Percentiles rank a stretch among this genome's conserved stretches.
Evolutionary conservation across 306 rosid genomes (phyloP).

Genomic region (Calophaca sinica): DNA sequence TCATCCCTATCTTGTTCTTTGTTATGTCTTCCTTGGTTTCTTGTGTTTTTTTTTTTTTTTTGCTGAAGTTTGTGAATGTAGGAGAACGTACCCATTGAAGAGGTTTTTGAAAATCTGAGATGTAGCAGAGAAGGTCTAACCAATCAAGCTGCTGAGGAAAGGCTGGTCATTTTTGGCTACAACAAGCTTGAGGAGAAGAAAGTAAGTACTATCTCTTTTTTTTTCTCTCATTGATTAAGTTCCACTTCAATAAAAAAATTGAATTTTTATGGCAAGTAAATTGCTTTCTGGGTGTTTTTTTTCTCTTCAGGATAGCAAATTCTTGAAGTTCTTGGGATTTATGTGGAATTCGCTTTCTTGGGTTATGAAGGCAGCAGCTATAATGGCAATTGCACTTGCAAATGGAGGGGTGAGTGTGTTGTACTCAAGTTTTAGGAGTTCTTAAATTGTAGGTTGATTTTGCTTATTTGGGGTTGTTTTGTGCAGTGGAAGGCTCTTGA

Average conservation of each 20-base stretch:
- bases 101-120: slow-evolving; percentile 92
- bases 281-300: slow-evolving; percentile 46
- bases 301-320: slow-evolving; percentile 12
- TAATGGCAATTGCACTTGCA: background rate
- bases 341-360: background rate
- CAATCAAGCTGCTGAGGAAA: slow-evolving; percentile 79
- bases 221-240: background rate
- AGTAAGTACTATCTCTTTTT: slow-evolving; percentile 40
- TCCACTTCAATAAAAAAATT: background rate
- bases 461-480: too few species aligned
- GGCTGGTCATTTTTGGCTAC: too few species aligned
- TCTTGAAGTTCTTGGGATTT: background rate
- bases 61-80: too few species aligned
- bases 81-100: slow-evolving; percentile 95
- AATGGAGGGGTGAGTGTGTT: background rate
- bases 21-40: background rate
- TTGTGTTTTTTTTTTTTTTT: background rate
- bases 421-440: background rate
- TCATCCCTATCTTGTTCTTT: background rate
- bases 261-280: slow-evolving; percentile 14
- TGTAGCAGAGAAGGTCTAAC: slow-evolving; percentile 93
- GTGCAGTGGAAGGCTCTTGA: too few species aligned
- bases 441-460: background rate
- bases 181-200: too few species aligned
- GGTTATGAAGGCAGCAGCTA: background rate